A percentile compares a stretch with the other conserved stretches of the same genome.
phyloP scores from a whole-genome alignment of 1,284 basidiomycete genomes.

The Cronartium quercuum region DNA sequence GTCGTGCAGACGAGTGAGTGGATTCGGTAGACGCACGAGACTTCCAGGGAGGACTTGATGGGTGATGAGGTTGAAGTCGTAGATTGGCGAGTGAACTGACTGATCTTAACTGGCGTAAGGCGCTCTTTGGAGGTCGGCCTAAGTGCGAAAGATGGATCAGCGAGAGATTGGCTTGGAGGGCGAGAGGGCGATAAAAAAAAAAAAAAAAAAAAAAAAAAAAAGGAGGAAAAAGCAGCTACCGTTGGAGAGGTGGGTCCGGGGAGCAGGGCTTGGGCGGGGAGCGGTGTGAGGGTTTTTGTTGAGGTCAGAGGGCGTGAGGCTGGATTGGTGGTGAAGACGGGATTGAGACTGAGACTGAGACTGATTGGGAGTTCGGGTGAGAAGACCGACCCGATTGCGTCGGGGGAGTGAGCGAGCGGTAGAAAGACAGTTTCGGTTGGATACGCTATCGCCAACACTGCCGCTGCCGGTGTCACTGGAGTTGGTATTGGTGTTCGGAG shows the following conservation, averaged over 20 bases:
- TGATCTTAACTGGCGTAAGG: not conserved
- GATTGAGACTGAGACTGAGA: no score
- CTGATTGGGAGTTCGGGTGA: not conserved
- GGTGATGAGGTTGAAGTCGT: not conserved
- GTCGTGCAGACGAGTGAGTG: not conserved
- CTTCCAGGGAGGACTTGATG: not conserved
- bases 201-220: no score
- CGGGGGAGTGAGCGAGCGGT: no score
- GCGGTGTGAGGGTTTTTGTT: not conserved
- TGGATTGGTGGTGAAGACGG: no score
- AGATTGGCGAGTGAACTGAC: not conserved
- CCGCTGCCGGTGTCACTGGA: not conserved
- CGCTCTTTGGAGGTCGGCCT: not conserved
- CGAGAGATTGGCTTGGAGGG: no score
- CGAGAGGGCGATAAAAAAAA: no score
- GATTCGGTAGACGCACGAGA: not conserved
- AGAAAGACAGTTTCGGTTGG: not conserved
- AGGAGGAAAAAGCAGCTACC: no score
- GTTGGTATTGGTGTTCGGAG: constrained; percentile 1
- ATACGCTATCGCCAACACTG: not conserved
- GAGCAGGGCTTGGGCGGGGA: not conserved
- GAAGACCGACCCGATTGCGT: not conserved
- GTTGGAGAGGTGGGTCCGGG: not conserved
- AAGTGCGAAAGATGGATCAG: no score
- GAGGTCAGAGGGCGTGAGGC: not conserved